phyloP scores from a whole-genome alignment of 805 yeast genomes.

The Nakazawaea populi region DNA sequence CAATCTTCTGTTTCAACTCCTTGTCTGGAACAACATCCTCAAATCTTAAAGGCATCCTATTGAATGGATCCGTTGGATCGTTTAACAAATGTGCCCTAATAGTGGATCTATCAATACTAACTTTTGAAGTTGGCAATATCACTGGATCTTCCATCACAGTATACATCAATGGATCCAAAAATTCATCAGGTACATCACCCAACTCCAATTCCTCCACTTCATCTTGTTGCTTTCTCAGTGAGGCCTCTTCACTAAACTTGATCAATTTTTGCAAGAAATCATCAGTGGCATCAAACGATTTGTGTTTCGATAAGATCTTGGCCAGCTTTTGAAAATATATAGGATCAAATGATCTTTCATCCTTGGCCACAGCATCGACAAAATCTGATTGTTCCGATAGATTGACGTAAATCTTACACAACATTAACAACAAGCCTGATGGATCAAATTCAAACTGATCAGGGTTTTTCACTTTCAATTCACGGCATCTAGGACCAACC shows the following conservation, averaged over 20 bases:
- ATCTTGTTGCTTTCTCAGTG: constrained; percentile 49
- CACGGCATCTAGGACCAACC: constrained; percentile 93
- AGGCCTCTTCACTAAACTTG: constrained; percentile 62
- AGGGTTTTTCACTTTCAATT: constrained; percentile 79
- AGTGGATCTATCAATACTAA: constrained; percentile 84
- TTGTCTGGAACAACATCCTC: constrained; percentile 83
- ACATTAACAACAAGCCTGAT: constrained; percentile 55
- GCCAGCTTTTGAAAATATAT: constrained; percentile 67
- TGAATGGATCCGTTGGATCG: constrained; percentile 96
- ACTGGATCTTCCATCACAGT: constrained; percentile 96
- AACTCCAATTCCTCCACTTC: constrained; percentile 82
- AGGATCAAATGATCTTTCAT: constrained; percentile 80
- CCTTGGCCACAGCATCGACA: constrained; percentile 77
- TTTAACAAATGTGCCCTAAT: constrained; percentile 89
- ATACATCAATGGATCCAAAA: constrained; percentile 93
- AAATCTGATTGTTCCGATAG: constrained; percentile 61
- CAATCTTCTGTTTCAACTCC: constrained; percentile 59
- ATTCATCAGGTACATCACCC: constrained; percentile 96
- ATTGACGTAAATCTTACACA: constrained; percentile 73
- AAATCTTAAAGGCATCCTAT: constrained; percentile 81
- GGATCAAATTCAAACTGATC: constrained; percentile 83
- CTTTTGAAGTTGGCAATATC: constrained; percentile 79
- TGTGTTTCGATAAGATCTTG: constrained; percentile 49
- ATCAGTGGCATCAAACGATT: constrained; percentile 45
- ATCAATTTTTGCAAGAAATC: constrained; percentile 45